Base-by-base conservation (phyloP, 2,329 filamentous ascomycete species). In the Emergomyces pasteurianus region DNA sequence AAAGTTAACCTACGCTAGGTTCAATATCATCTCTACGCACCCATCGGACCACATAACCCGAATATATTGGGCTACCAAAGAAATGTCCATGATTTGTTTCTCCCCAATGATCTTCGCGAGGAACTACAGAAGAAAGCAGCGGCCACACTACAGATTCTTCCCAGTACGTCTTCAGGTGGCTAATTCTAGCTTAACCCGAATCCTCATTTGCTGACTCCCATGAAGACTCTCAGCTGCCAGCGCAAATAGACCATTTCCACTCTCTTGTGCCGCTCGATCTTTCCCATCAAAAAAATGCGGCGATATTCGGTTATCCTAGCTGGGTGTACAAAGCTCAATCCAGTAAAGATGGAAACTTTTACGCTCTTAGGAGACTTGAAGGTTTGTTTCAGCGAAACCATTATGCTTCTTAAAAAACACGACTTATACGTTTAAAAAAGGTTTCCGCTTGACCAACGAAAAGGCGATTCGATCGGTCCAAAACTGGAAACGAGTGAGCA, bases 301-400 rank as follows among this genome's bases (percentile, higher is more conserved):
- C 84, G 14, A 84, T 88, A 18, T 96, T 96, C 74, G 90, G 91
- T 34, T 95, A 90, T 69, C 85, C 87, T 6, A 96, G 88, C 67
- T 97, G 92, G 90, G 84, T 96, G 0, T 99, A 96, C 78, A 97
- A 97, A 77, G 92, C 92, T 9, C 86, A 87, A 28, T 95, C 90
- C 7, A 87, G 83, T 73, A 94, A 94, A 71, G 92, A 92, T 67
- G 94, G 92, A 12, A 86, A 89, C 65, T 85, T 86, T n/a, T 97
- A 95, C 74, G 90, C 87, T 61, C 78, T 99, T 54, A 84, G 94
- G 64, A 83, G 94, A 63, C 82, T 99, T 26, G 91, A 96, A 80
- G 88, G 85, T 84, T 73, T 59, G 72, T 40, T n/a, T 14, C 16
- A 43, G 3, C 57, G 7, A 55, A 58, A 16, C 46, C 28, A 9